Evolutionary conservation across 257 asterid species (phyloP).

Genomic region (Jacaranda mimosifolia): DNA sequence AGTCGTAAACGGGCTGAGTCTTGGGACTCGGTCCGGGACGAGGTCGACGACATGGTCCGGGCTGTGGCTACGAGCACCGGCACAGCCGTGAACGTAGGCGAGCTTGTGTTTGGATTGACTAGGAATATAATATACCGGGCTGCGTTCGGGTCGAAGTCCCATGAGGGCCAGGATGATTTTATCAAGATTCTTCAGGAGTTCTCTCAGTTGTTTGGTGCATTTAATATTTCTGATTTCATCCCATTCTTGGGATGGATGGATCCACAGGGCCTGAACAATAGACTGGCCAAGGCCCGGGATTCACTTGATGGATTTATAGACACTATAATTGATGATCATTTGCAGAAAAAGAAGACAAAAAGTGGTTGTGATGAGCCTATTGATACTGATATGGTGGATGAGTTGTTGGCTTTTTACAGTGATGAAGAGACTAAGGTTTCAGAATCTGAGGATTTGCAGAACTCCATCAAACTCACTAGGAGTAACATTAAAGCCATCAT

Average conservation of each 20-base stretch:
- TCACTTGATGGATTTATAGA: constrained; percentile 86
- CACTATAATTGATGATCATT: constrained; percentile 73
- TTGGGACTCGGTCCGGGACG: constrained; percentile 92
- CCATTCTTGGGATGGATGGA: constrained; percentile 79
- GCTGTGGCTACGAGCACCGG: constrained; percentile 49
- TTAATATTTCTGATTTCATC: constrained; percentile 76
- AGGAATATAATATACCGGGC: constrained; percentile 76
- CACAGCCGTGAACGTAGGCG: constrained; percentile 70
- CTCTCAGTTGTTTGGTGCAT: constrained; percentile 83
- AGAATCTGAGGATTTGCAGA: constrained; percentile 77
- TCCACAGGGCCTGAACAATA: constrained; percentile 62
- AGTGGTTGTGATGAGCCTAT: constrained; percentile 26
- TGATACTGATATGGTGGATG: constrained; percentile 90
- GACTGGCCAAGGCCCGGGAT: constrained; percentile 63
- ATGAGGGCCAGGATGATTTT: constrained; percentile 72
- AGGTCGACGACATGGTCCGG: constrained; percentile 66
- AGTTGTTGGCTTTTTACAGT: constrained; percentile 75
- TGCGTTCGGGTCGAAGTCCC: constrained; percentile 82
- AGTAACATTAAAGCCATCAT: constrained; percentile 87
- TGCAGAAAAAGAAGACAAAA: constrained; percentile 47
- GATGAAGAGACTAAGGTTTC: constrained; percentile 53
- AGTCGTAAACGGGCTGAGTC: constrained; percentile 92
- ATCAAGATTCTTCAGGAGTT: constrained; percentile 78
- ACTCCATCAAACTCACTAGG: constrained; percentile 65
- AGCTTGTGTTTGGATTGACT: constrained; percentile 78